These are phyloP conservation scores for Trichoderma erinaceum DNA, from an alignment of 495 filamentous ascomycete genomes.

Conservation along the genomic window DNA sequence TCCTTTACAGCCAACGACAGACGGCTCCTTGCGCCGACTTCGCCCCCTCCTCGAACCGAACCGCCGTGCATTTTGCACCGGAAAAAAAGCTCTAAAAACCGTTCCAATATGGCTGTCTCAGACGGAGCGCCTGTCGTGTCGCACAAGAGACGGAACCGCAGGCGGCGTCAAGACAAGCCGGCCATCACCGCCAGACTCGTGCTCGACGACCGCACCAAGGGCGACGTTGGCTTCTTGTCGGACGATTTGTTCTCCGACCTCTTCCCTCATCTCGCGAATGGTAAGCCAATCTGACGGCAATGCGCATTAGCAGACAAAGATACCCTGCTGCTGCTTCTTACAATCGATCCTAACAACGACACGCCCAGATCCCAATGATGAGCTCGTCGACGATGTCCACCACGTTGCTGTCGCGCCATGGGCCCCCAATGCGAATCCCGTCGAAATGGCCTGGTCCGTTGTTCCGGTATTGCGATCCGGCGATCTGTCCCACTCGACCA, in stretches of 20 bases:
- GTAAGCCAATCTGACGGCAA: conserved; percentile 15
- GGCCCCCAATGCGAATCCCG: conserved; percentile 56
- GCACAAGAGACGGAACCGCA: conserved; percentile 36
- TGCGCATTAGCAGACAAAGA: too few relatives aligned
- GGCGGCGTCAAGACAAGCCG: conserved; percentile 52
- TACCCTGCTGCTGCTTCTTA: background rate
- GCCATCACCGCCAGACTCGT: conserved; percentile 51
- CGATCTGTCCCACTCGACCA: conserved; percentile 60
- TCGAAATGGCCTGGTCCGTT: conserved; percentile 72
- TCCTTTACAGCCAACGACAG: background rate
- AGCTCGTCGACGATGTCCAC: conserved; percentile 34
- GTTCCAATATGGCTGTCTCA: conserved; percentile 24
- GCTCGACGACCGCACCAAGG: conserved; percentile 78
- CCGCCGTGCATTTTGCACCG: background rate
- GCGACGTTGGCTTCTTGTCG: conserved; percentile 81
- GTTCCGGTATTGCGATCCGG: conserved; percentile 64
- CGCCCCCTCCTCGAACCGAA: background rate
- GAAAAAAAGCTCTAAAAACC: background rate
- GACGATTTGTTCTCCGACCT: conserved; percentile 79
- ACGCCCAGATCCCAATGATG: conserved; percentile 10
- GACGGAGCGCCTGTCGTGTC: conserved; percentile 21
- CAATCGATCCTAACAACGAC: background rate
- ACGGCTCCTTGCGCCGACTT: background rate
- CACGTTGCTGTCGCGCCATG: conserved; percentile 81
- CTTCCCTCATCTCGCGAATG: conserved; percentile 49